phyloP scores from a whole-genome alignment of 345 rosid species.

The Citrus sp. region DNA sequence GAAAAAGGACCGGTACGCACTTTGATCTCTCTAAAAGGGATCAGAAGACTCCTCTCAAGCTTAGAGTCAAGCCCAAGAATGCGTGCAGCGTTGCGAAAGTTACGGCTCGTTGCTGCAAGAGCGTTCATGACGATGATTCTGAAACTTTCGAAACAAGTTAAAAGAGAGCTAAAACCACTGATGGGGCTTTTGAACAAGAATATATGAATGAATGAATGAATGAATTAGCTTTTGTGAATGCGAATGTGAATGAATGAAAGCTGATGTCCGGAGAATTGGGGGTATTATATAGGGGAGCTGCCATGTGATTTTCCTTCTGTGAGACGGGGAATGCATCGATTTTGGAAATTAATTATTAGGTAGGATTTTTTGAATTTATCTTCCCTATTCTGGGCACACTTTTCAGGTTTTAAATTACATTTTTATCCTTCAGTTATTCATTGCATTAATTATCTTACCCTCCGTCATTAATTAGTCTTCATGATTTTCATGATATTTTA shows the following conservation, averaged over 20 bases:
- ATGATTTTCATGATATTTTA: too few relatives aligned
- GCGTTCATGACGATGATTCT: constrained; percentile 58
- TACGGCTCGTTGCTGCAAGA: constrained; percentile 88
- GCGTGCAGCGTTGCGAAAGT: constrained; percentile 83
- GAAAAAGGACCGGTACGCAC: constrained; percentile 24
- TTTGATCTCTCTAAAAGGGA: constrained; percentile 98
- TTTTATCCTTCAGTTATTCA: too few relatives aligned
- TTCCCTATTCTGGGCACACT: neutral
- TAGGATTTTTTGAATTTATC: too few relatives aligned
- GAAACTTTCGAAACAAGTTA: neutral
- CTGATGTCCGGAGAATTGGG: neutral
- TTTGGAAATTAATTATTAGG: neutral
- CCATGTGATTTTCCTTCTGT: neutral
- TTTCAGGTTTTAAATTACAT: too few relatives aligned
- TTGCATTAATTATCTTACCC: too few relatives aligned
- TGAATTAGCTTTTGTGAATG: neutral
- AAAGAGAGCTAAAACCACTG: neutral
- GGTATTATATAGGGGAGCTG: neutral
- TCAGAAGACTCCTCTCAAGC: constrained; percentile 78
- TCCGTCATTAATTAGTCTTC: too few relatives aligned
- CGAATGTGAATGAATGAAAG: neutral
- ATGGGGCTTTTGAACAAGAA: neutral
- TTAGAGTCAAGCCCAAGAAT: constrained; percentile 91
- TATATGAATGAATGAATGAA: neutral
- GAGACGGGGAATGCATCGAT: neutral